phyloP scores from a whole-genome alignment of 345 rosid species.

The Rhizophora mangle region DNA sequence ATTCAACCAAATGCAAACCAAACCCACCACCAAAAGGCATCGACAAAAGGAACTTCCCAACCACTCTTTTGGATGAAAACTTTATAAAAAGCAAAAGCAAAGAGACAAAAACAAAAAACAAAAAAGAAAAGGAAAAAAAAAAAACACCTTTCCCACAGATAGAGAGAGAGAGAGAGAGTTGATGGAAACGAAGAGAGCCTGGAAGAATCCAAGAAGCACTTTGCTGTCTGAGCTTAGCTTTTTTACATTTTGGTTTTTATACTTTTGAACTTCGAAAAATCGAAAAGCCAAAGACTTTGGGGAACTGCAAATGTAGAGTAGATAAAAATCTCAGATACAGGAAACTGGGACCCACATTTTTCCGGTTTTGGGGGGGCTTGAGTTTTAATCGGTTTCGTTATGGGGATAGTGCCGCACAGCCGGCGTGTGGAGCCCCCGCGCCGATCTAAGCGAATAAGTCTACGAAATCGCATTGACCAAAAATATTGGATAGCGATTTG shows the following conservation, averaged over 20 bases:
- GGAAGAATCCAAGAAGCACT: neutral
- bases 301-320: neutral
- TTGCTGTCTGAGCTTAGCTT: neutral
- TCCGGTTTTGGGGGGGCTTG: no score
- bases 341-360: no score
- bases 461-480: no score
- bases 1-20: constrained; percentile 13
- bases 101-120: neutral
- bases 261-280: neutral
- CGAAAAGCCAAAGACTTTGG: neutral
- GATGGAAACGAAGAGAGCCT: neutral
- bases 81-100: neutral
- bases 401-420: no score
- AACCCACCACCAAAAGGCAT: neutral
- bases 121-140: neutral
- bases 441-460: no score
- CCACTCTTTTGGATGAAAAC: constrained; percentile 16
- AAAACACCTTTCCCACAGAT: neutral
- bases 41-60: constrained; percentile 13
- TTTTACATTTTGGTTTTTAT: no score
- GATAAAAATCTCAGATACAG: neutral
- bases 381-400: no score
- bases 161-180: constrained; percentile 4
- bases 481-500: no score
- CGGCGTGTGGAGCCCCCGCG: no score